Evolutionary conservation across 495 filamentous ascomycete genomes (phyloP), one percentile per base, ranked within the genome.

Genomic region (Neurospora sp.): DNA sequence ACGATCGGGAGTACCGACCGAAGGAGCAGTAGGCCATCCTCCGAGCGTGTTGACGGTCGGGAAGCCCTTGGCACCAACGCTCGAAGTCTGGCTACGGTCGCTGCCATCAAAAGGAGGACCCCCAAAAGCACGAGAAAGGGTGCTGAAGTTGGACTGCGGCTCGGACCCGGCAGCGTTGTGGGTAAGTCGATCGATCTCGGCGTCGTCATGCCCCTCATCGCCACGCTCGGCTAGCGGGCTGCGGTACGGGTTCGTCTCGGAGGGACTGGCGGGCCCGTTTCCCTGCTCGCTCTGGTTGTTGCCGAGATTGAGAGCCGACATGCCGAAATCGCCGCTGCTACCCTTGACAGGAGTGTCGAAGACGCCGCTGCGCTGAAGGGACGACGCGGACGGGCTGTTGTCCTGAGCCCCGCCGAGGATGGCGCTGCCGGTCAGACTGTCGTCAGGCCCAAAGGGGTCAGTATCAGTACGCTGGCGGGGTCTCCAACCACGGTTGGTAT

Each of bases 171-270:
- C 78, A 27, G 78, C 75, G 1, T 81, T 75, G 23, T 83, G 85
- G 31, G 78, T 78, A 42, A 78, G 80, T 10, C 81, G 79, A 6
- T 84, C 84, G 71, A 89, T 87, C 40, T 88, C 81, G 74, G 94
- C 91, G 38, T 93, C 91, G 4, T 87, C 85, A 66, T 66, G 90
- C 0, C 85, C 85, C 40, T 89, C 89, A 20, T 94, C 92, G n/a
- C 89, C 91, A n/a, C 92, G 78, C 14, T 80, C 77, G 10, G 70
- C 76, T 40, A 74, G 89, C 10, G 96, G 96, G 80, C 95, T 98
- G 75, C 92, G 92, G 78, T 94, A 99, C n/a, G 96, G 96, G 81
- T 99, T 99, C 1, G 96, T 98, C 74, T 97, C 94, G 0, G 95
- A 96, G 42, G 96, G 96, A 78, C 96, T 98, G 74, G 92, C 72